These are phyloP conservation scores for Paxillus involutus DNA, from an alignment of 768 basidiomycete genomes.

Conservation along the genomic window DNA sequence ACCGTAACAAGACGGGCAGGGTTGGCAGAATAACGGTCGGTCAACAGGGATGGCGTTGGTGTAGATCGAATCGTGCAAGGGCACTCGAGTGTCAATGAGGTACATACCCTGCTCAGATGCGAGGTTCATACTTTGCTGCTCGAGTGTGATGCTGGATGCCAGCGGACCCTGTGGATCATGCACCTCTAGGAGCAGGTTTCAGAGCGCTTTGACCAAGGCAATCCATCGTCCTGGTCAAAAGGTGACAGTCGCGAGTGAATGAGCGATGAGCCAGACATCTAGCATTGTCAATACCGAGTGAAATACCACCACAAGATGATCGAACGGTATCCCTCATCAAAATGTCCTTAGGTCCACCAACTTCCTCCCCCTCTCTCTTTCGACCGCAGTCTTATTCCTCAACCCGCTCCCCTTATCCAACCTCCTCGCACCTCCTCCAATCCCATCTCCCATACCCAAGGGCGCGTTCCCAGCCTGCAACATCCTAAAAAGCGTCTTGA, in stretches of 20 bases:
- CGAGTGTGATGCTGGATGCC: too few species aligned
- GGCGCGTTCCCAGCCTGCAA: slow-evolving; percentile 85
- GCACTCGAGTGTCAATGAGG: too few species aligned
- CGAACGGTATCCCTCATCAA: slow-evolving; percentile 10
- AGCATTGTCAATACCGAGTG: not conserved
- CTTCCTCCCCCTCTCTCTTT: slow-evolving; percentile 81
- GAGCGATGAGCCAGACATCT: slow-evolving; percentile 10
- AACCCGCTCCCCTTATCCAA: slow-evolving; percentile 77
- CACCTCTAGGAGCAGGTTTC: too few species aligned
- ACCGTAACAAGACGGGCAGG: too few species aligned
- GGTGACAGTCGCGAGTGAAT: slow-evolving; percentile 2
- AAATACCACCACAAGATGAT: not conserved
- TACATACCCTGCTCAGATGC: too few species aligned
- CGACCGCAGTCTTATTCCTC: slow-evolving; percentile 64
- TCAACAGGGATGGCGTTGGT: too few species aligned
- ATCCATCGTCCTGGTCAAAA: too few species aligned
- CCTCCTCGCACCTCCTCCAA: slow-evolving; percentile 70
- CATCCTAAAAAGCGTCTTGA: slow-evolving; percentile 82
- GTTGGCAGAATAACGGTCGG: too few species aligned
- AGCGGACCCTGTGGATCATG: too few species aligned
- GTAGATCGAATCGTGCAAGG: too few species aligned
- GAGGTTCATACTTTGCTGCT: too few species aligned
- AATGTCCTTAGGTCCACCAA: slow-evolving; percentile 65
- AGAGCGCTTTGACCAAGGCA: too few species aligned
- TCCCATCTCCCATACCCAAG: slow-evolving; percentile 76